A percentile compares a stretch with the other conserved stretches of the same genome.
Evolutionary conservation across 2,329 filamentous ascomycete genomes (phyloP).

Genomic region (Phialemonium atrogriseum): DNA sequence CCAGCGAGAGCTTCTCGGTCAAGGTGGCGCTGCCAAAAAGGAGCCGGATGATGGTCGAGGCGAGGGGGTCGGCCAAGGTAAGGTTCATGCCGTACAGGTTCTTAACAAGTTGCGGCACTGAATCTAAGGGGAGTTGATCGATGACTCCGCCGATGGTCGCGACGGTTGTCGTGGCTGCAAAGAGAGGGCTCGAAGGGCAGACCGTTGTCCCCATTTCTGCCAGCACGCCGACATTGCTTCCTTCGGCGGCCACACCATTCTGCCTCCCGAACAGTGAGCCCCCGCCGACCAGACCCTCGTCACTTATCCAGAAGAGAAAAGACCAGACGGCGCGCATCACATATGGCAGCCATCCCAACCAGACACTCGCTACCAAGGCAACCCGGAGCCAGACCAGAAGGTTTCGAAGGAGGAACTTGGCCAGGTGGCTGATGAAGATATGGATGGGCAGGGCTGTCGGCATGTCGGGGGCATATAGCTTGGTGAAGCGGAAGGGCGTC

Average conservation of each 20-base stretch:
- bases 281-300: slow-evolving; percentile 51
- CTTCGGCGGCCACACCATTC: slow-evolving; percentile 1
- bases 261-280: slow-evolving; percentile 4
- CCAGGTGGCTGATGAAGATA: slow-evolving; percentile 72
- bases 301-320: slow-evolving; percentile 88
- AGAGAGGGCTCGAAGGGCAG: slow-evolving; percentile 31
- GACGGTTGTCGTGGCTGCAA: slow-evolving; percentile 27
- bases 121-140: slow-evolving; percentile 24
- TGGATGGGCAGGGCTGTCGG: slow-evolving; percentile 71
- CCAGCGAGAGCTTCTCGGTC: slow-evolving; percentile 11
- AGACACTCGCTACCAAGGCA: slow-evolving; percentile 72
- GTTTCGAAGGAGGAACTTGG: slow-evolving; percentile 63
- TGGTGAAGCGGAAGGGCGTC: slow-evolving; percentile 95
- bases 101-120: slow-evolving; percentile 16
- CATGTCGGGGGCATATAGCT: slow-evolving; percentile 93
- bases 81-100: slow-evolving; percentile 22
- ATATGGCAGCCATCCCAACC: slow-evolving; percentile 83
- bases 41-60: slow-evolving; percentile 21
- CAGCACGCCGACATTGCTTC: too few species aligned
- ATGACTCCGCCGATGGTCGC: slow-evolving; percentile 26
- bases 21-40: slow-evolving; percentile 16
- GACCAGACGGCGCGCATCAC: slow-evolving; percentile 89
- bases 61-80: slow-evolving; percentile 22
- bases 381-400: slow-evolving; percentile 72
- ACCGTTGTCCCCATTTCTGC: slow-evolving; percentile 22